These are phyloP conservation scores for Sarocladium oryzae DNA, from an alignment of 2,329 filamentous ascomycete genomes.

Conservation along the genomic window DNA sequence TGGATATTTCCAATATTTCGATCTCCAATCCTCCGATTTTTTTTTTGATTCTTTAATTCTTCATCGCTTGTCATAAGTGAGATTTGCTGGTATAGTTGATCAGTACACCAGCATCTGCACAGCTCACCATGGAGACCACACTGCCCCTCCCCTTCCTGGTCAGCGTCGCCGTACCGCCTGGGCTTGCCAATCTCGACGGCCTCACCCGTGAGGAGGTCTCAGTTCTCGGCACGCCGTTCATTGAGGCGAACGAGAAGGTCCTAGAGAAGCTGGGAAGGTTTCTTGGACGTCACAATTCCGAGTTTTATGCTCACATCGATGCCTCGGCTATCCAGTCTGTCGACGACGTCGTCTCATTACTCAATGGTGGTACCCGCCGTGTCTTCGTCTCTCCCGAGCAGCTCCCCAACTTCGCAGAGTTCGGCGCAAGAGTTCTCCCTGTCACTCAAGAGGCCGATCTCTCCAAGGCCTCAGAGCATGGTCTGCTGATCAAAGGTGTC, in stretches of 20 bases:
- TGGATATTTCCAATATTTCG: background rate
- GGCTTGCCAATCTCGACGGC: conserved; percentile 42
- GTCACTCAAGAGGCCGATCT: conserved; percentile 40
- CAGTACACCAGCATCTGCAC: background rate
- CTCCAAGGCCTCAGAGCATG: conserved; percentile 39
- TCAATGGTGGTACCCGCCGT: conserved; percentile 79
- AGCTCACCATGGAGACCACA: conserved; percentile 51
- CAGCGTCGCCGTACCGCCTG: conserved; percentile 46
- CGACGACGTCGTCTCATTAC: conserved; percentile 70
- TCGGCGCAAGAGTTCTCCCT: conserved; percentile 50
- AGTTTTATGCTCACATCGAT: conserved; percentile 66
- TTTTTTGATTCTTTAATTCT: background rate
- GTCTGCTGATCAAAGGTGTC: conserved; percentile 44
- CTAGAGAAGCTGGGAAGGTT: conserved; percentile 41
- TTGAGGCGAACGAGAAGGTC: conserved; percentile 44
- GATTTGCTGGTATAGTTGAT: no score
- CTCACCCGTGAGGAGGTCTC: conserved; percentile 51
- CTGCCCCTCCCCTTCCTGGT: conserved; percentile 58
- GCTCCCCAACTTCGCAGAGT: conserved; percentile 50
- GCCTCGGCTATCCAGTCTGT: conserved; percentile 60
- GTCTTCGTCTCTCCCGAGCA: conserved; percentile 74
- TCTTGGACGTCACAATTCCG: conserved; percentile 41
- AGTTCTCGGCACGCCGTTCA: conserved; percentile 52
- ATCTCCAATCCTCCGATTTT: background rate
- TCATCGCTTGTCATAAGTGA: no score